Percentiles rank a stretch among this genome's conserved stretches.
phyloP scores from a whole-genome alignment of 1,284 basidiomycete genomes.

The Sanghuangporus weigelae region DNA sequence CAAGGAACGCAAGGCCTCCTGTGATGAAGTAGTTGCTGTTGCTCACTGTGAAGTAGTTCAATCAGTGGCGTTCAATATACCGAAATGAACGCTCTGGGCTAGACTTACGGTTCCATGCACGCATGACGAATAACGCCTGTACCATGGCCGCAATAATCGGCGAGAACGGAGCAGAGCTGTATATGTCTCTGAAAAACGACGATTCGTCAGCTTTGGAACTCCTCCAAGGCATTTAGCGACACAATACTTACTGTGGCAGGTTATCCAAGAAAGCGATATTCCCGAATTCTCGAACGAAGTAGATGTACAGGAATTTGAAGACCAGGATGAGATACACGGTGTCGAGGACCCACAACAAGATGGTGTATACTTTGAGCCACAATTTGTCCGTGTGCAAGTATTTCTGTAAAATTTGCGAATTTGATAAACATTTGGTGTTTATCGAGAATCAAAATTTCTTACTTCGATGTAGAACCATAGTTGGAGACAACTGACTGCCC shows the following conservation, averaged over 20 bases:
- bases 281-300: constrained; percentile 8
- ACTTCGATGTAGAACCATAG: constrained; percentile 12
- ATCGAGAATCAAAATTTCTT: neutral
- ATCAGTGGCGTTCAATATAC: neutral
- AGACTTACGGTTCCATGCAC: constrained; percentile 3
- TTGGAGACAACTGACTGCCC: neutral
- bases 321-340: constrained; percentile 10
- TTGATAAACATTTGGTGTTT: neutral
- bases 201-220: neutral
- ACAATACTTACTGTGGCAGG: neutral
- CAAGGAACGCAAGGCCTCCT: neutral
- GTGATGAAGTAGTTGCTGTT: constrained; percentile 6
- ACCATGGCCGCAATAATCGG: neutral
- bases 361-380: neutral
- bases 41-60: neutral
- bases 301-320: constrained; percentile 9
- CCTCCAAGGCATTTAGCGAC: neutral
- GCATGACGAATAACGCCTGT: constrained; percentile 2
- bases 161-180: neutral
- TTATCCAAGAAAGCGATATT: constrained; percentile 4
- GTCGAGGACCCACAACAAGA: constrained; percentile 8
- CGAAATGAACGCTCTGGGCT: neutral
- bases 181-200: neutral
- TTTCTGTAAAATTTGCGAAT: neutral
- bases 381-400: constrained; percentile 2